phyloP scores from a whole-genome alignment of 2,329 filamentous ascomycete genomes.

The Xylaria hypoxylon region DNA sequence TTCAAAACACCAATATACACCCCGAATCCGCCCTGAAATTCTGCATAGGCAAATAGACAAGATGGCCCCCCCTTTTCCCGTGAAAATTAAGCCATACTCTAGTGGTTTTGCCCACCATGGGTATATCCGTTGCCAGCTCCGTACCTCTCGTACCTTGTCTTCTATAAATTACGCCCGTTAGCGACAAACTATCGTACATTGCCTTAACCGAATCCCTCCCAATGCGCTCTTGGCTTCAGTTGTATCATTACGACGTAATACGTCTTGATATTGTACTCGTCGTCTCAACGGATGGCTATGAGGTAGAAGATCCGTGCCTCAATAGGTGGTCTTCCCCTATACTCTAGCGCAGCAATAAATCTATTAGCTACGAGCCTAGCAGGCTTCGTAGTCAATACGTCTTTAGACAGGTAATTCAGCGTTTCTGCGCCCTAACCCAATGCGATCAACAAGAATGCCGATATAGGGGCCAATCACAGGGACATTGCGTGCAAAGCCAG shows the following conservation, averaged over 20 bases:
- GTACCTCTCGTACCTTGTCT: slow-evolving; percentile 24
- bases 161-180: slow-evolving; percentile 24
- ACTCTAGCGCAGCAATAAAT: neutral
- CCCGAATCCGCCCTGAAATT: slow-evolving; percentile 49
- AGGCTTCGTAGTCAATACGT: neutral
- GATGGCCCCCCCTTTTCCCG: slow-evolving; percentile 36
- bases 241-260: slow-evolving; percentile 36
- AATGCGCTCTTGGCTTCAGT: slow-evolving; percentile 26
- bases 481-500: slow-evolving; percentile 84
- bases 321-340: slow-evolving; percentile 1
- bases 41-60: slow-evolving; percentile 50
- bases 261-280: slow-evolving; percentile 27
- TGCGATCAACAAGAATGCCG: slow-evolving; percentile 76
- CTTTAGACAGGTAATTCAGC: slow-evolving; percentile 80
- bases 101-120: slow-evolving; percentile 27
- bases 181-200: slow-evolving; percentile 33
- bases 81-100: slow-evolving; percentile 24
- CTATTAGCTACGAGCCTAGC: slow-evolving; percentile 1
- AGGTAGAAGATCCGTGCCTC: slow-evolving; percentile 20
- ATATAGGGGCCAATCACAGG: slow-evolving; percentile 91
- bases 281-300: slow-evolving; percentile 21
- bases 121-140: slow-evolving; percentile 35
- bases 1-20: slow-evolving; percentile 42
- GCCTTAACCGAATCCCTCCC: neutral
- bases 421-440: slow-evolving; percentile 76